phyloP scores from a whole-genome alignment of 768 basidiomycete species.

The Leccinum rimulosum region DNA sequence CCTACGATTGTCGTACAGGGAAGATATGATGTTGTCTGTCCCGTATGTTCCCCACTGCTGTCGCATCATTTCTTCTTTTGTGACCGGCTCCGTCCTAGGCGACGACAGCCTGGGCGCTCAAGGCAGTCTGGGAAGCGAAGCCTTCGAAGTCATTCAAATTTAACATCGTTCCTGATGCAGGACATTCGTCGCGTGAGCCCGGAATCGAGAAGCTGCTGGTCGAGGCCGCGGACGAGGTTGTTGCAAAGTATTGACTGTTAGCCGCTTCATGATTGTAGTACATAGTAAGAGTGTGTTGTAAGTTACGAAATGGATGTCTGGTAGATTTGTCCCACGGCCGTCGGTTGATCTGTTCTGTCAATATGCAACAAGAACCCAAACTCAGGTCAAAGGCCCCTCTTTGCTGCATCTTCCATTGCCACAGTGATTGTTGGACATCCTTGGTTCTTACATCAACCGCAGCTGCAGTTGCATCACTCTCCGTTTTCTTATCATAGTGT shows the following conservation, averaged over 20 bases:
- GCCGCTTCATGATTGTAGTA: slow-evolving; percentile 17
- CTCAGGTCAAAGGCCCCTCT: background rate
- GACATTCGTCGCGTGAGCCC: slow-evolving; percentile 78
- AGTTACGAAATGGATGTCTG: background rate
- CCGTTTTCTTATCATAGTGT: slow-evolving; percentile 3
- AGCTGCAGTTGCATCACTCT: background rate
- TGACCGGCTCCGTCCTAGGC: slow-evolving; percentile 42
- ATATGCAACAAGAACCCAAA: background rate
- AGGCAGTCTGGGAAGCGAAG: slow-evolving; percentile 81
- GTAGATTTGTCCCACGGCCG: background rate
- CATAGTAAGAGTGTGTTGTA: background rate
- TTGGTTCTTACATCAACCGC: slow-evolving; percentile 4
- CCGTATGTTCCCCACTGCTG: slow-evolving; percentile 43
- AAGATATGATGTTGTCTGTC: slow-evolving; percentile 87
- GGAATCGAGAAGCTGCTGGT: slow-evolving; percentile 66
- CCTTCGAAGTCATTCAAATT: slow-evolving; percentile 39
- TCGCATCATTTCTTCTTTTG: background rate
- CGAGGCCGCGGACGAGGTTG: slow-evolving; percentile 44
- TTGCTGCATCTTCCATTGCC: background rate
- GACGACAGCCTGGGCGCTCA: slow-evolving; percentile 77
- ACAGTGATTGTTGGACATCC: background rate
- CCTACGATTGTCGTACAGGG: slow-evolving; percentile 82
- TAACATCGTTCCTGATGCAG: slow-evolving; percentile 79
- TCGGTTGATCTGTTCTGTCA: background rate
- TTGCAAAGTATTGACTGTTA: slow-evolving; percentile 19